Percentiles rank a stretch among this genome's conserved stretches.
Conservation (phyloP, 2,329 filamentous ascomycete genomes). For the Sporothrix sp. region DNA sequence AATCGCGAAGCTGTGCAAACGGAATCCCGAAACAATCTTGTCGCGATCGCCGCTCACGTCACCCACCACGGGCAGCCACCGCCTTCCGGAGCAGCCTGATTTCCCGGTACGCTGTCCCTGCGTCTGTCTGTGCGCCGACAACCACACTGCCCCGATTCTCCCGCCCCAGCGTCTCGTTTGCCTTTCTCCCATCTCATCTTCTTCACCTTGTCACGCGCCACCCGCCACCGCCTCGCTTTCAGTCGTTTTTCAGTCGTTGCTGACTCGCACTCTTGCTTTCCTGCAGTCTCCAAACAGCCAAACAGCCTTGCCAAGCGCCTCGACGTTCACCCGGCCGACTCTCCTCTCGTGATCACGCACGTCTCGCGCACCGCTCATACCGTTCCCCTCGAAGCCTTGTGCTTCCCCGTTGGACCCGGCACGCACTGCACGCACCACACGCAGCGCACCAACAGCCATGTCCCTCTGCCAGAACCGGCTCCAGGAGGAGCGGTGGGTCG, state of each 20-base stretch:
- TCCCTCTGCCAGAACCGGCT: conserved; percentile 81
- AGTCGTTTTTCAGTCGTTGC: not conserved
- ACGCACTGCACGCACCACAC: too few relatives aligned
- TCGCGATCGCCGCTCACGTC: not conserved
- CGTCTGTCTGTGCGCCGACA: too few relatives aligned
- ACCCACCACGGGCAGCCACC: not conserved
- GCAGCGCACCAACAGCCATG: conserved; percentile 41
- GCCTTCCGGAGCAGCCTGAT: not conserved
- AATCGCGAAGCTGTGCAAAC: conserved; percentile 4
- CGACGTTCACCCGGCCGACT: not conserved
- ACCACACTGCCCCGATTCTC: too few relatives aligned
- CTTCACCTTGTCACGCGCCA: not conserved
- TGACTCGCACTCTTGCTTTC: not conserved
- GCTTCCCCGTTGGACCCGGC: too few relatives aligned
- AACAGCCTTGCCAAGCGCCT: not conserved
- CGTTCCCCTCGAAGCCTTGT: too few relatives aligned
- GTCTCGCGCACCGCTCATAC: not conserved
- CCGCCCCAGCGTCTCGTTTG: not conserved
- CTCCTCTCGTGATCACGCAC: not conserved
- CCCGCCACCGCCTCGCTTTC: not conserved
- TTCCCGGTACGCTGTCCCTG: too few relatives aligned
- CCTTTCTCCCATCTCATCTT: not conserved
- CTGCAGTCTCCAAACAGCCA: not conserved
- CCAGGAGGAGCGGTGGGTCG: conserved; percentile 73
- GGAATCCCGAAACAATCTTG: not conserved